Evolutionary conservation across 331 rosid species (phyloP).

Genomic region (Saraca asoca): DNA sequence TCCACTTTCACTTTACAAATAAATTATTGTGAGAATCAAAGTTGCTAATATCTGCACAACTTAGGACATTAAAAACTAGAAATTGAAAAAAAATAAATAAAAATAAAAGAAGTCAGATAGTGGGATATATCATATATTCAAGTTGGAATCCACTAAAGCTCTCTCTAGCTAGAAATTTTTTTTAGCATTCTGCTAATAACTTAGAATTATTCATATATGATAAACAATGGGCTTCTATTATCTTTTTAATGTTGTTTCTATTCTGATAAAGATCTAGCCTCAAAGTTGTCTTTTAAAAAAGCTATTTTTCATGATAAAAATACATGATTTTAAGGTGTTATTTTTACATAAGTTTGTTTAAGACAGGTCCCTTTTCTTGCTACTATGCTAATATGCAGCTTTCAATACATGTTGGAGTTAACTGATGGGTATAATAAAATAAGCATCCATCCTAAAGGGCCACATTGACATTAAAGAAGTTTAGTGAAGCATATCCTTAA

Average conservation of each 20-base stretch:
- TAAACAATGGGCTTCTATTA: constrained; percentile 17
- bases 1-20: constrained; percentile 43
- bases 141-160: constrained; percentile 53
- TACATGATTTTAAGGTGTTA: constrained; percentile 13
- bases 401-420: too few relatives aligned
- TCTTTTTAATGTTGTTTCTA: constrained; percentile 19
- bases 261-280: constrained; percentile 25
- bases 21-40: constrained; percentile 47
- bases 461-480: too few relatives aligned
- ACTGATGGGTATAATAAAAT: too few relatives aligned
- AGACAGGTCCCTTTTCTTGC: constrained; percentile 21
- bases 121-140: constrained; percentile 40
- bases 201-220: constrained; percentile 16
- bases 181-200: constrained; percentile 38
- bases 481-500: too few relatives aligned
- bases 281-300: constrained; percentile 1
- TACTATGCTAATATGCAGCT: constrained; percentile 37
- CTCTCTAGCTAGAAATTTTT: constrained; percentile 35
- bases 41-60: constrained; percentile 49
- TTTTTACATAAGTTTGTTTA: constrained; percentile 30
- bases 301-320: constrained; percentile 7
- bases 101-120: constrained; percentile 28
- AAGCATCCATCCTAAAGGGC: too few relatives aligned
- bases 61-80: constrained; percentile 37
- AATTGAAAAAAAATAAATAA: constrained; percentile 35